These are phyloP conservation scores for Podospora tetraspora DNA, from an alignment of 495 filamentous ascomycete species.

Conservation along the genomic window DNA sequence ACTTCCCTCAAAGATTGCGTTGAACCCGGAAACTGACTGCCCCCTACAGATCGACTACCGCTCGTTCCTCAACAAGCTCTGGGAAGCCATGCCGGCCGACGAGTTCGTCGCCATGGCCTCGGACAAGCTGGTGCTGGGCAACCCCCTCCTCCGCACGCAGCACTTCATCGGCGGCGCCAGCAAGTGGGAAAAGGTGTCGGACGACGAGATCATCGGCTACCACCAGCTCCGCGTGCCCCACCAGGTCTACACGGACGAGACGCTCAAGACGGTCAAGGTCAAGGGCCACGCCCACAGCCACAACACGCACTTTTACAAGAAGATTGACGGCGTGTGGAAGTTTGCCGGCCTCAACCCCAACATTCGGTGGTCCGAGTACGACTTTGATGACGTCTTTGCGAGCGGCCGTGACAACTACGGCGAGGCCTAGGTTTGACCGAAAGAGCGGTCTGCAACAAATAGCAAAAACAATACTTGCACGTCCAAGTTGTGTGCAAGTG, in stretches of 20 bases:
- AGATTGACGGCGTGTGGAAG: slow-evolving; percentile 75
- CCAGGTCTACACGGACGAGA: slow-evolving; percentile 54
- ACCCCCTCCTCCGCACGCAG: slow-evolving; percentile 66
- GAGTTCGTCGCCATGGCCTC: slow-evolving; percentile 69
- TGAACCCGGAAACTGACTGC: neutral
- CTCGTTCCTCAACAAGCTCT: slow-evolving; percentile 64
- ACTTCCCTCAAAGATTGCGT: neutral
- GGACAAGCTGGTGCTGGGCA: slow-evolving; percentile 60
- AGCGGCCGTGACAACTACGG: slow-evolving; percentile 43
- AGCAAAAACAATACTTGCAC: neutral
- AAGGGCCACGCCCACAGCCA: slow-evolving; percentile 68
- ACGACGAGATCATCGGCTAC: slow-evolving; percentile 62
- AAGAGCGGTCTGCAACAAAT: neutral
- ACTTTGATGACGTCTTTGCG: slow-evolving; percentile 52
- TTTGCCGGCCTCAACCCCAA: slow-evolving; percentile 69
- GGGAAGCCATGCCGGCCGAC: slow-evolving; percentile 66
- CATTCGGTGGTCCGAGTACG: slow-evolving; percentile 68
- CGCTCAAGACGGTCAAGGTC: slow-evolving; percentile 44
- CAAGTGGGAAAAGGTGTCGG: slow-evolving; percentile 64
- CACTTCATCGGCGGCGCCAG: slow-evolving; percentile 67
- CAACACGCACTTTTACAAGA: slow-evolving; percentile 67
- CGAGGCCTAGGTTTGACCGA: slow-evolving; percentile 11
- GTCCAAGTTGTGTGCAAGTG: neutral
- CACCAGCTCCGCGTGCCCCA: slow-evolving; percentile 78
- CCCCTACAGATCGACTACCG: slow-evolving; percentile 61